Percentiles rank a stretch among this genome's conserved stretches.
phyloP scores from a whole-genome alignment of 2,329 filamentous ascomycete species.

The Trichoderma guizhouense region DNA sequence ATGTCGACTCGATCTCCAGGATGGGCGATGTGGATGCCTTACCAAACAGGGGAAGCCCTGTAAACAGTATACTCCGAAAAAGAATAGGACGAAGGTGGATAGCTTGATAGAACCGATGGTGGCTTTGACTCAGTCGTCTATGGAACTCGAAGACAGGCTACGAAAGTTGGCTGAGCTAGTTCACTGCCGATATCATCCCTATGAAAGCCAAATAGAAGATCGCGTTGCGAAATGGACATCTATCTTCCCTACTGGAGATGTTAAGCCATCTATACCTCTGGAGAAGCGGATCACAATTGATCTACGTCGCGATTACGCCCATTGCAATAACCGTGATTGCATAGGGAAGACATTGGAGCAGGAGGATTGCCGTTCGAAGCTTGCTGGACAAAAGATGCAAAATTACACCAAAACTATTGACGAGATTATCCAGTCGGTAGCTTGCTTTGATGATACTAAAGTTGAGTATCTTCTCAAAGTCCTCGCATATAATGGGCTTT shows the following conservation, averaged over 20 bases:
- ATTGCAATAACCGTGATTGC: background rate
- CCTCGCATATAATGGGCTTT: background rate
- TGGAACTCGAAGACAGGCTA: background rate
- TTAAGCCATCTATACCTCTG: background rate
- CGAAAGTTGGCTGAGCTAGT: background rate
- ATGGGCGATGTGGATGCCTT: background rate
- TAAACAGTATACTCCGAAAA: background rate
- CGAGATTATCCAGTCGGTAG: background rate
- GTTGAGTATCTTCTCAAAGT: background rate
- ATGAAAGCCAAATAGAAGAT: background rate
- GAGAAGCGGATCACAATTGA: background rate
- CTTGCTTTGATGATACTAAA: background rate
- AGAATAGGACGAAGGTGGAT: background rate
- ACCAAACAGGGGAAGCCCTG: background rate
- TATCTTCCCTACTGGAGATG: background rate
- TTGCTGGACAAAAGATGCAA: background rate
- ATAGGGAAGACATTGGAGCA: background rate
- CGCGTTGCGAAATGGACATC: background rate
- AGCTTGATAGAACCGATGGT: background rate
- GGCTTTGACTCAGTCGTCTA: background rate
- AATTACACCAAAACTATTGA: background rate
- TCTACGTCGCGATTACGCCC: background rate
- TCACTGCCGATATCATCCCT: background rate
- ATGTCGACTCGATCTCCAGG: background rate
- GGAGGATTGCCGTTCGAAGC: background rate